Conservation (phyloP, 2,329 filamentous ascomycete genomes). For the Diaporthe citrichinensis region DNA sequence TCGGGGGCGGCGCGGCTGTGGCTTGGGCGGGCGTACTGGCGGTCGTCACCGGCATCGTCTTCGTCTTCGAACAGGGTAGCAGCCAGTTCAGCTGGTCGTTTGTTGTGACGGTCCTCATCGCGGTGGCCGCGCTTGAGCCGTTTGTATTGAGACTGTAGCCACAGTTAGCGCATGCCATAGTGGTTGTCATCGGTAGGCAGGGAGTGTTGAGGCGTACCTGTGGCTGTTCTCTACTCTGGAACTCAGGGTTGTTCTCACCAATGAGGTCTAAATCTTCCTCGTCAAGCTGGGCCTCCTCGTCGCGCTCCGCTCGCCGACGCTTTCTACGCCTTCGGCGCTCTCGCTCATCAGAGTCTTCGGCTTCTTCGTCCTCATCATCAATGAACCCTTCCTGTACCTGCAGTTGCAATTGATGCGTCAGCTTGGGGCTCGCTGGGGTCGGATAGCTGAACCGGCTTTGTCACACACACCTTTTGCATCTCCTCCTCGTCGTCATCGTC, state of each 20-base stretch:
- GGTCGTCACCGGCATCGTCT: slow-evolving; percentile 75
- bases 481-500: slow-evolving; percentile 94
- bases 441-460: not conserved
- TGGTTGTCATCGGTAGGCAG: not conserved
- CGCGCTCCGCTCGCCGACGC: slow-evolving; percentile 81
- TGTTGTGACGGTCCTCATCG: slow-evolving; percentile 76
- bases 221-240: slow-evolving; percentile 70
- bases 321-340: slow-evolving; percentile 79
- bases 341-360: slow-evolving; percentile 68
- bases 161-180: slow-evolving; percentile 17
- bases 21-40: slow-evolving; percentile 64
- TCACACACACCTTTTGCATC: slow-evolving; percentile 73
- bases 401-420: slow-evolving; percentile 13
- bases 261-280: slow-evolving; percentile 98
- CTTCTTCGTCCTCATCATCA: slow-evolving; percentile 84
- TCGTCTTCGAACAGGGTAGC: slow-evolving; percentile 98
- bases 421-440: not conserved
- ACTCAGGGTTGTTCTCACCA: slow-evolving; percentile 82
- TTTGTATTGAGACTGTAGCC: slow-evolving; percentile 86
- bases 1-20: slow-evolving; percentile 74
- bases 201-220: slow-evolving; percentile 26
- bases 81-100: slow-evolving; percentile 80
- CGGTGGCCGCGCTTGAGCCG: slow-evolving; percentile 93
- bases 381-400: slow-evolving; percentile 96
- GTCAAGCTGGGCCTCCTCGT: slow-evolving; percentile 90